Conservation (phyloP, 2,329 filamentous ascomycete genomes). For the Ustilaginoidea virens region DNA sequence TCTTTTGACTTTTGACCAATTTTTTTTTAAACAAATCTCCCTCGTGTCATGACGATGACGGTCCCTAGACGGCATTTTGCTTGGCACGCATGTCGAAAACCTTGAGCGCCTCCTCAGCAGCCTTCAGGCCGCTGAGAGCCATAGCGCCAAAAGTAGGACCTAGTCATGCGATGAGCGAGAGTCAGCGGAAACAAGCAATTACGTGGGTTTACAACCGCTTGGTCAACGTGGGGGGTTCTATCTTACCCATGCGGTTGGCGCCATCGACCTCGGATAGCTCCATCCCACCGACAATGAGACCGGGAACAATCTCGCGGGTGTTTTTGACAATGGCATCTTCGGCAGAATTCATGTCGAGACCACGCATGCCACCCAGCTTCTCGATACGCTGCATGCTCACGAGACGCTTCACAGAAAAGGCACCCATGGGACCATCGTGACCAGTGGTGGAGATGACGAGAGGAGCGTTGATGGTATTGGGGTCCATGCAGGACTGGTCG, state of each 20-base stretch:
- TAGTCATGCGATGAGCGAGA: too few relatives aligned
- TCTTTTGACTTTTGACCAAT: too few relatives aligned
- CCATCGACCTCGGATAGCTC: conserved; percentile 83
- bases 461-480: conserved; percentile 90
- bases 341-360: conserved; percentile 79
- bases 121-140: conserved; percentile 77
- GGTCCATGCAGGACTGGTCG: conserved; percentile 91
- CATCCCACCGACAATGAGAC: conserved; percentile 89
- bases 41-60: too few relatives aligned
- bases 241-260: conserved; percentile 69
- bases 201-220: too few relatives aligned
- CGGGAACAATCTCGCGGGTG: conserved; percentile 75
- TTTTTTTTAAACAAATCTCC: too few relatives aligned
- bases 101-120: conserved; percentile 69
- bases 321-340: conserved; percentile 91
- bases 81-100: conserved; percentile 65
- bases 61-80: conserved; percentile 52
- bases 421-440: conserved; percentile 81
- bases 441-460: conserved; percentile 81
- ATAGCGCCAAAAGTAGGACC: conserved; percentile 77
- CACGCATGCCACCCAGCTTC: conserved; percentile 81
- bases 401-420: conserved; percentile 80
- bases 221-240: neutral
- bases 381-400: conserved; percentile 76
- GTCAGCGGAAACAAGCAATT: too few relatives aligned